Evolutionary conservation across 371 early-diverging fungal species (phyloP), one percentile per base, ranked within the genome.

Genomic region (Mucor saturninus): DNA sequence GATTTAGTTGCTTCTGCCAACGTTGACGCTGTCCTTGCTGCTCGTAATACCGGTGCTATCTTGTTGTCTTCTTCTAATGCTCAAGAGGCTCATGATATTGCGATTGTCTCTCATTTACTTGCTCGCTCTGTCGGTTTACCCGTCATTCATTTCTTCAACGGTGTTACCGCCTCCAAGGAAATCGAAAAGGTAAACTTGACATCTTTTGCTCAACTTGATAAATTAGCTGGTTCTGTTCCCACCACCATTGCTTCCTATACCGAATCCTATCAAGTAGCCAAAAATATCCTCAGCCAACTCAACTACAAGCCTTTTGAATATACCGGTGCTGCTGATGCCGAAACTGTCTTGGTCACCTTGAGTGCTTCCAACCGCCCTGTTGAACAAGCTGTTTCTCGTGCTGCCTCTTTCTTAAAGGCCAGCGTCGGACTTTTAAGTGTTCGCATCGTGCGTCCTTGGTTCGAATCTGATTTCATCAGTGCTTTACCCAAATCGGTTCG

Each of bases 391-490:
- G 82, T 86, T 14, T 60, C 65, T 38, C 54, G 65, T 35, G 61
- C 78, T n/a, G 54, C 73, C 13, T 32, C 52, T 30, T 64, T 51
- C 59, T 26, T 52, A 21, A 64, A 73, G 28, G 35, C 63, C 28
- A 65, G 68, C 35, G 82, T 88, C 32, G 95, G 94, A 55, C 78
- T 92, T 29, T 75, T 95, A 59, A 83, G 80, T 49, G 86, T 92
- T 38, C 91, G 94, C 61, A 76, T 88, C 10, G 86, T 86, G 73
- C 85, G 95, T 43, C 94, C 96, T 10, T 95, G 93, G 95, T 87
- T 86, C 11, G 88, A 87, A 54, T 66, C 78, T 26, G 85, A 87
- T 61, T 88, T 96, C 62, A 67, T 89, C 37, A 80, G 73, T 54
- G 80, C 79, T 10, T 61, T 95, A 14, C 95, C 95, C 10, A 56